These are phyloP conservation scores for Aspergillus pseudonomiae DNA, from an alignment of 2,329 filamentous ascomycete genomes.

Conservation along the genomic window DNA sequence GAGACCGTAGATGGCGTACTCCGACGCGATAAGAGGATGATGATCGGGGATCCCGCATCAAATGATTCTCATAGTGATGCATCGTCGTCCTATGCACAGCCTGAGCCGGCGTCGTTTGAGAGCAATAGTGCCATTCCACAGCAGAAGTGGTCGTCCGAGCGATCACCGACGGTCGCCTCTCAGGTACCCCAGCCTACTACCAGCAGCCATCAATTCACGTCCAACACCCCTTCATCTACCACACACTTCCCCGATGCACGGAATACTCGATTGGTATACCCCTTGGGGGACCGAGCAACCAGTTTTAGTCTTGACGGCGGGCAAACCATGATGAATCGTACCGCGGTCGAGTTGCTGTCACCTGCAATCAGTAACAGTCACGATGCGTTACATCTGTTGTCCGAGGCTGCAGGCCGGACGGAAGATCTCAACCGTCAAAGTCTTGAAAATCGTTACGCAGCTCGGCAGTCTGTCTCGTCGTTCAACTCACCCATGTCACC, in stretches of 20 bases:
- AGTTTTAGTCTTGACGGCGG: conserved; percentile 52
- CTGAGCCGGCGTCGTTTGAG: conserved; percentile 26
- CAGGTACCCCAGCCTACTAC: conserved; percentile 20
- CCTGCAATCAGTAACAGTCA: conserved; percentile 84
- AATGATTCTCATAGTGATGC: conserved; percentile 30
- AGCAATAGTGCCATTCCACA: conserved; percentile 28
- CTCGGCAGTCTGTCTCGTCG: conserved; percentile 42
- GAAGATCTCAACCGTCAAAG: conserved; percentile 54
- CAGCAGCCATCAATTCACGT: conserved; percentile 30
- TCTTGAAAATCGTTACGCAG: conserved; percentile 49
- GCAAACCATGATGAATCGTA: conserved; percentile 61
- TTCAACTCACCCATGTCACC: conserved; percentile 44
- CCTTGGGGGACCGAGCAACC: conserved; percentile 26
- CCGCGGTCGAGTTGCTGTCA: conserved; percentile 61
- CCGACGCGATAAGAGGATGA: conserved; percentile 56
- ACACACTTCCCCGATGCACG: conserved; percentile 32
- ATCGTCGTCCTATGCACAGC: conserved; percentile 31
- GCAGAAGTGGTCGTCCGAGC: conserved; percentile 36
- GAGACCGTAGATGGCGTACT: conserved; percentile 46
- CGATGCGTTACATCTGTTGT: conserved; percentile 87
- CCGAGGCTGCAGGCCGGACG: conserved; percentile 71
- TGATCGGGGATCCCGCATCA: conserved; percentile 47
- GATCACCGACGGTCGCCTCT: conserved; percentile 23
- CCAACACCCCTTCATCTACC: conserved; percentile 30
- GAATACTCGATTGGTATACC: conserved; percentile 30